Conservation (phyloP, 805 yeast genomes). For the Jamesozyma rosinii region DNA sequence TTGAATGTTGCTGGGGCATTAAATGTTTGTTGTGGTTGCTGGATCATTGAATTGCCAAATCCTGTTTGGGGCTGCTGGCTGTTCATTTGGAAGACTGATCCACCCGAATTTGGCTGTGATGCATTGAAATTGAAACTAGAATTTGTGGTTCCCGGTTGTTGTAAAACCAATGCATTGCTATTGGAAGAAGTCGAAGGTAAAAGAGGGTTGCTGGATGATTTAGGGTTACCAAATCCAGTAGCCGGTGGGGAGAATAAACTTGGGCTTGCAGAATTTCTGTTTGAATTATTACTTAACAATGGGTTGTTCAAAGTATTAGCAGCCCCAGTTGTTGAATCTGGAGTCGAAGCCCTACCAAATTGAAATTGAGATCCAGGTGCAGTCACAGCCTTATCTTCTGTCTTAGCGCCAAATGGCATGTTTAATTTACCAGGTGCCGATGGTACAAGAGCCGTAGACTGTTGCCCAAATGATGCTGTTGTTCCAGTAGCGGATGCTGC, state of each 20-base stretch:
- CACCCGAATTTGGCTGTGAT: constrained; percentile 5
- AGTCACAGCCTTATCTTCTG: not conserved
- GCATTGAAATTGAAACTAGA: not conserved
- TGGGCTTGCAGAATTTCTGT: not conserved
- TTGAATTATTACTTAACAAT: constrained; percentile 2
- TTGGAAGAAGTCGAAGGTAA: not conserved
- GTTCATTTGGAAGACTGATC: constrained; percentile 7
- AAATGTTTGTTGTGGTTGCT: not conserved
- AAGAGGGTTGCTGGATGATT: not conserved
- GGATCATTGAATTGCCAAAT: not conserved
- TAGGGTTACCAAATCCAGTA: not conserved
- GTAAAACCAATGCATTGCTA: constrained; percentile 3
- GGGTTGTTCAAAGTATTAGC: constrained; percentile 1
- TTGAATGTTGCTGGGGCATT: constrained; percentile 5
- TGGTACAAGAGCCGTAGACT: not conserved
- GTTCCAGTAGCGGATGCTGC: not conserved
- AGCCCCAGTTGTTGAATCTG: not conserved
- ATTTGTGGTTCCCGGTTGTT: not conserved
- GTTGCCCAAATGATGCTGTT: not conserved
- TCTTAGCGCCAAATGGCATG: constrained; percentile 2
- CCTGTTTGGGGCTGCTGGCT: not conserved
- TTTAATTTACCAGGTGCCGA: not conserved
- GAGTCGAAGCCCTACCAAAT: not conserved
- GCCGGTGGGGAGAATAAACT: constrained; percentile 1
- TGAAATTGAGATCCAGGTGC: not conserved